phyloP scores from a whole-genome alignment of 2,329 filamentous ascomycete species.

The Epichloe glyceriae region DNA sequence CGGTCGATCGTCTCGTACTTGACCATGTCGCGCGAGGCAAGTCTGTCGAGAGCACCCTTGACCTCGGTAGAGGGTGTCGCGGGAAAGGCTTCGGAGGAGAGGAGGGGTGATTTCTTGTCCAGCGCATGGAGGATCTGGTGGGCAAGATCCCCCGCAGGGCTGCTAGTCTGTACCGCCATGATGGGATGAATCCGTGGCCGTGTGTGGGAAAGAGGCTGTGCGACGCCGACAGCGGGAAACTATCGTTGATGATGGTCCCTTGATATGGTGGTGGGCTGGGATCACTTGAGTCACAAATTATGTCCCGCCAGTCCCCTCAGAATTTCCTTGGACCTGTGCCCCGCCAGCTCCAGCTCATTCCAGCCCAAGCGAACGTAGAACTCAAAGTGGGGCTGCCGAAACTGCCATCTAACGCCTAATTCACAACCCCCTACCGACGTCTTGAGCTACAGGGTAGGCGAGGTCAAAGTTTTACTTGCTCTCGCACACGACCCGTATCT shows the following conservation, averaged over 20 bases:
- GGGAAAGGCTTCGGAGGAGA: conserved; percentile 59
- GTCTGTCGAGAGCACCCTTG: conserved; percentile 79
- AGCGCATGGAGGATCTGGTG: conserved; percentile 53
- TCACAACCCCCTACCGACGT: too few relatives aligned
- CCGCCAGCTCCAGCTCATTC: not conserved
- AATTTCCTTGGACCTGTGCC: conserved; percentile 5
- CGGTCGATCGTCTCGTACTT: conserved; percentile 70
- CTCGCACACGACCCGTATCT: too few relatives aligned
- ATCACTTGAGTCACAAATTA: conserved; percentile 3
- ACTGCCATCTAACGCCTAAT: not conserved
- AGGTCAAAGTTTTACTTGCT: not conserved
- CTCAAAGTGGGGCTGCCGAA: not conserved
- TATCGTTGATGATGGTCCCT: conserved; percentile 1
- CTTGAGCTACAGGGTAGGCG: not conserved
- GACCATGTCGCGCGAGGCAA: conserved; percentile 76
- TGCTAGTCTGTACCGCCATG: conserved; percentile 30
- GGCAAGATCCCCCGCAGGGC: conserved; percentile 42
- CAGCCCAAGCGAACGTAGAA: not conserved
- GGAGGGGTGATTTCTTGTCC: conserved; percentile 47
- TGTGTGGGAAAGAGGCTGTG: not conserved
- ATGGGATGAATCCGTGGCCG: not conserved
- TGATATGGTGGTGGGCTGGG: not conserved
- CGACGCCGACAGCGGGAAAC: not conserved
- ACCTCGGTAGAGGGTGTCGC: conserved; percentile 51
- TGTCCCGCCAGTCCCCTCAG: conserved; percentile 1